Base-by-base conservation (phyloP, 305 asterid genomes). In the Fraxinus sp. region DNA sequence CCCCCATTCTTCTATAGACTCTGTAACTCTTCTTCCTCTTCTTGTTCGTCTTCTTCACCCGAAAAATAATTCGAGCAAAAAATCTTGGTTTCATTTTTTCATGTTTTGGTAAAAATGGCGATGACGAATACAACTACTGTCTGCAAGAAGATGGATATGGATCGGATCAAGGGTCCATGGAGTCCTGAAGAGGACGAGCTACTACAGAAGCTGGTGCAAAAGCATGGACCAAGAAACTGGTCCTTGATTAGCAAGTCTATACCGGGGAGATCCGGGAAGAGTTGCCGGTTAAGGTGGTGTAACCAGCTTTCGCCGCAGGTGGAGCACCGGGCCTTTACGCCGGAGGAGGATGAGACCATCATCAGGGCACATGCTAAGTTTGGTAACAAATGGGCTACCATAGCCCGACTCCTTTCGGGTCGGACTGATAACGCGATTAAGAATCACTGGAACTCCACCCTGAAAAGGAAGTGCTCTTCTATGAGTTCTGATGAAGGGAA, bases 361-460 rank as follows among this genome's bases (percentile, higher is more conserved):
- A 83, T 94, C 32, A 88, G 93, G 79, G 98, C 98, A 8, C 99
- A 94, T 62, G 97, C 97, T 13, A 86, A 86, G 37, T 90, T 90
- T 80, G 99, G 99, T 0, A 95, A 94, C 87, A 94, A 93, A 84
- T 95, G 99, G 99, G 99, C 99, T 76, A 91, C 97, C 80, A 95
- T 94, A 70, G 98, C 99, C 82, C 91, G 98, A 0, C 86, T 94
- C 0, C 89, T 95, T 3, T 86, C 95, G 33, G 99, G 99, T n/a
- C 92, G 99, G 32, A 95, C 98, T 30, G 99, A 95, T 82, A 95
- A 95, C 93, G 98, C 99, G 9, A 91, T 95, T 46, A 95, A 94
- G 76, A 95, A 95, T 55, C 99, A 93, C 74, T 95, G 99, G 99
- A 95, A 95, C 87, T 94, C 98, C 0, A 94, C 97, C 11, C 92